Percentiles rank a stretch among this genome's conserved stretches.
Evolutionary conservation across 352 stramenopile genomes (phyloP).

Genomic region (Peronosclerospora sorghi): DNA sequence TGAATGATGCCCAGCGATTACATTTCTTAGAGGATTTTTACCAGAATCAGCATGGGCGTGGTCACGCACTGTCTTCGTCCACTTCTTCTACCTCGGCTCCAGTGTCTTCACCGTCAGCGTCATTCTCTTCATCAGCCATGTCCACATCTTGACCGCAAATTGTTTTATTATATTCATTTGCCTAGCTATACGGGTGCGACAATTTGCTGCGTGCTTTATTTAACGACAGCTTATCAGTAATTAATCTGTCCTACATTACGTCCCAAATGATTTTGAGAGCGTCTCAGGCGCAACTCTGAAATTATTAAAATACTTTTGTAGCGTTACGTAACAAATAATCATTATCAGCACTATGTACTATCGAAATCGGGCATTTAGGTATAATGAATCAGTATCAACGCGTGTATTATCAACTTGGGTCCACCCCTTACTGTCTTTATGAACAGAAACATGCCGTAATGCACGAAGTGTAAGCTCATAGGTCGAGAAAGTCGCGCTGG

Average conservation of each 20-base stretch:
- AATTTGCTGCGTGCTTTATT: constrained; percentile 30
- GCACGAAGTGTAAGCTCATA: constrained; percentile 52
- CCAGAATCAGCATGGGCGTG: constrained; percentile 16
- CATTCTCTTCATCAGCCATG: constrained; percentile 15
- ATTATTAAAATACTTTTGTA: too few relatives aligned
- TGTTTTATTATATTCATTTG: constrained; percentile 23
- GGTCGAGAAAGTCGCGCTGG: constrained; percentile 66
- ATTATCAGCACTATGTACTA: too few relatives aligned
- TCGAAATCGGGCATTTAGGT: too few relatives aligned
- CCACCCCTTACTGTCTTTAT: constrained; percentile 8
- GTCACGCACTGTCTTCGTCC: constrained; percentile 1
- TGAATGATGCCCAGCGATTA: constrained; percentile 51
- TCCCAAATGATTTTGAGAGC: too few relatives aligned
- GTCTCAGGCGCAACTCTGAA: too few relatives aligned
- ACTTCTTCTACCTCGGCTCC: constrained; percentile 14
- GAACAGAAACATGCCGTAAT: constrained; percentile 20
- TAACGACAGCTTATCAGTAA: constrained; percentile 8
- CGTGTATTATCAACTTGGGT: too few relatives aligned
- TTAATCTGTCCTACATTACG: too few relatives aligned
- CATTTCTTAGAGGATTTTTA: constrained; percentile 61
- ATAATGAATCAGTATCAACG: too few relatives aligned
- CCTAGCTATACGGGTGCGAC: constrained; percentile 15
- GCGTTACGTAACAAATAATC: too few relatives aligned
- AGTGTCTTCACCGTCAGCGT: constrained; percentile 9
- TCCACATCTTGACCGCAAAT: constrained; percentile 21